Evolutionary conservation across 768 basidiomycete genomes (phyloP).

Genomic region (Hericium rajendrae): DNA sequence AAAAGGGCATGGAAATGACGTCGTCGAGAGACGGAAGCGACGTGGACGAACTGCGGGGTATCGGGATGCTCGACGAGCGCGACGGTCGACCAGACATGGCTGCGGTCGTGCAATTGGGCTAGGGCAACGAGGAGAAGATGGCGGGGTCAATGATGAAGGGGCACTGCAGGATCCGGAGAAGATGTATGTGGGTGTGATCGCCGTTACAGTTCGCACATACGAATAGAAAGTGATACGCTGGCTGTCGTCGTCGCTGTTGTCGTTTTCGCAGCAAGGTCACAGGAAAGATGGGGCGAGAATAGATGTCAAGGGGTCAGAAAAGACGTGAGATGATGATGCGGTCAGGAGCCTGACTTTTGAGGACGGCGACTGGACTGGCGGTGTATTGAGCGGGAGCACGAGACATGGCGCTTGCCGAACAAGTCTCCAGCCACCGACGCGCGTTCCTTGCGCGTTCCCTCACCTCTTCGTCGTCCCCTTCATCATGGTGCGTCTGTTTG

Average conservation of each 20-base stretch:
- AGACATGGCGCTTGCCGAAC: not conserved
- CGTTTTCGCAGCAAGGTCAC: no score
- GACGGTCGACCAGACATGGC: constrained; percentile 42
- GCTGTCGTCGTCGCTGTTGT: not conserved
- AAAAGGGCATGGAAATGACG: constrained; percentile 53
- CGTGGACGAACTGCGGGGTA: constrained; percentile 38
- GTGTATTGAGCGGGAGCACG: not conserved
- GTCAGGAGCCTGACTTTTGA: no score
- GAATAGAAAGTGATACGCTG: not conserved
- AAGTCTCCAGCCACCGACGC: not conserved
- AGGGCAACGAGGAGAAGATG: not conserved
- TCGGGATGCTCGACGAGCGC: constrained; percentile 60
- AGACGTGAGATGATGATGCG: no score
- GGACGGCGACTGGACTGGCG: no score
- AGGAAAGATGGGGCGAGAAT: no score
- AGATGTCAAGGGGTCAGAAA: no score
- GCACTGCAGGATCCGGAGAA: not conserved
- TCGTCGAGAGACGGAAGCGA: constrained; percentile 53
- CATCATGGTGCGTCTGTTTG: constrained; percentile 7
- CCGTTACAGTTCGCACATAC: not conserved
- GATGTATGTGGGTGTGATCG: not conserved
- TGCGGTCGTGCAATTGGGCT: not conserved
- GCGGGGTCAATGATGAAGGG: not conserved
- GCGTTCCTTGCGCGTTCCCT: not conserved
- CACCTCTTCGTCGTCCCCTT: not conserved